phyloP scores from a whole-genome alignment of 1,284 basidiomycete genomes.

The Dichomitus squalens region DNA sequence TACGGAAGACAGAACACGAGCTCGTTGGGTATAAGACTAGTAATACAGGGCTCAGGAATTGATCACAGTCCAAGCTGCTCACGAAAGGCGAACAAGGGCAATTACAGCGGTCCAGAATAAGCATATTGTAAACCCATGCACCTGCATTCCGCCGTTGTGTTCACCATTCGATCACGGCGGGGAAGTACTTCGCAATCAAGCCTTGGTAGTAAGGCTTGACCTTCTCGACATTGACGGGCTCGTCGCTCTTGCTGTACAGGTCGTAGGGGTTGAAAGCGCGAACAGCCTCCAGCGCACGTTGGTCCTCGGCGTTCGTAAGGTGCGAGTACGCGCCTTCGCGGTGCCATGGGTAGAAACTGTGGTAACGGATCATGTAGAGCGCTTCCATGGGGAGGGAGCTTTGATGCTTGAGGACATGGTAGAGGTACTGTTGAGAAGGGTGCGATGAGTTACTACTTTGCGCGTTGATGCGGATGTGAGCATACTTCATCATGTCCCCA shows the following conservation, averaged over 20 bases:
- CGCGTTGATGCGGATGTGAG: neutral
- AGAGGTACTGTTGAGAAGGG: conserved; percentile 59
- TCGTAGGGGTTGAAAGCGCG: conserved; percentile 89
- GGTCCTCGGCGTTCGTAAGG: conserved; percentile 73
- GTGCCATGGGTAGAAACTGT: conserved; percentile 96
- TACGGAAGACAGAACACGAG: too few relatives aligned
- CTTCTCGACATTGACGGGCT: conserved; percentile 60
- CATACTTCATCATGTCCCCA: conserved; percentile 89
- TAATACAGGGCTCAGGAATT: too few relatives aligned
- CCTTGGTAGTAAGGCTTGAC: conserved; percentile 83
- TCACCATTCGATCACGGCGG: conserved; percentile 77
- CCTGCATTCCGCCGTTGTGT: too few relatives aligned
- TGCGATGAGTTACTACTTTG: neutral
- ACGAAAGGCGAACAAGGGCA: too few relatives aligned
- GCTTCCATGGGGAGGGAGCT: conserved; percentile 81
- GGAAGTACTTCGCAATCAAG: conserved; percentile 87
- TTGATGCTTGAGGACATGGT: conserved; percentile 77
- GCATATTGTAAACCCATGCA: too few relatives aligned
- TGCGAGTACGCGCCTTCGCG: conserved; percentile 82
- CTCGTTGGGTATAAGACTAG: too few relatives aligned
- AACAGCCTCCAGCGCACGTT: conserved; percentile 64
- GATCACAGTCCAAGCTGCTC: too few relatives aligned
- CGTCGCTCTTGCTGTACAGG: conserved; percentile 87
- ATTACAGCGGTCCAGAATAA: too few relatives aligned
- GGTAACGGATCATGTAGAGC: conserved; percentile 91